A percentile compares a stretch with the other conserved stretches of the same genome.
Conservation (phyloP, 495 filamentous ascomycete genomes). For the Jackrogersella minutella region DNA sequence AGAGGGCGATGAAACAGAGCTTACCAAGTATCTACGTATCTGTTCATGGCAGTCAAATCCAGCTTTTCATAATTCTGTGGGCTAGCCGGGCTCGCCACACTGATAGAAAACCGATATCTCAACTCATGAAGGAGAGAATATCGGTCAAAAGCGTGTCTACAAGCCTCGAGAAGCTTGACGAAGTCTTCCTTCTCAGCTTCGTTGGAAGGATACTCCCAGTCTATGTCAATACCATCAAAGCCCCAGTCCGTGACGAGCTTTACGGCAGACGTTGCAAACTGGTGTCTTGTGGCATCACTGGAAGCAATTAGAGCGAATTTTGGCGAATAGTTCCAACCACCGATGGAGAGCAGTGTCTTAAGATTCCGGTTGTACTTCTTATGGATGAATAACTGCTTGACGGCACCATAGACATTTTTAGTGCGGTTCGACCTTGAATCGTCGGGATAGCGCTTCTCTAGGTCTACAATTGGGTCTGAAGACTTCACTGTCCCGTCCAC, state of each 20-base stretch:
- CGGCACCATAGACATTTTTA: slow-evolving; percentile 76
- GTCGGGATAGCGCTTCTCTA: slow-evolving; percentile 31
- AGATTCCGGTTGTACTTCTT: slow-evolving; percentile 84
- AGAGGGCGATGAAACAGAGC: slow-evolving; percentile 35
- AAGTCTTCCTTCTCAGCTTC: slow-evolving; percentile 70
- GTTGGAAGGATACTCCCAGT: slow-evolving; percentile 69
- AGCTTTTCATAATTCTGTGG: slow-evolving; percentile 74
- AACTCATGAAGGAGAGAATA: slow-evolving; percentile 61
- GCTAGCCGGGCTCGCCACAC: slow-evolving; percentile 70
- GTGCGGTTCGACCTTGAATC: slow-evolving; percentile 52
- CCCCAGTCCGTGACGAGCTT: slow-evolving; percentile 70
- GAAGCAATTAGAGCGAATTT: slow-evolving; percentile 76
- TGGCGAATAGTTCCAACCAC: slow-evolving; percentile 87
- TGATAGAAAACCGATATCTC: slow-evolving; percentile 73
- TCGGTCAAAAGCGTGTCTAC: slow-evolving; percentile 69
- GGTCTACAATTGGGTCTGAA: slow-evolving; percentile 33
- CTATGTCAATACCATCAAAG: slow-evolving; percentile 66
- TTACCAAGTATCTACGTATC: slow-evolving; percentile 84
- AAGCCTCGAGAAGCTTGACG: slow-evolving; percentile 72
- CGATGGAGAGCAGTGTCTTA: slow-evolving; percentile 85
- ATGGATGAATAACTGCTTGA: slow-evolving; percentile 85
- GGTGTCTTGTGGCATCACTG: slow-evolving; percentile 60
- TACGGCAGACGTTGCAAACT: slow-evolving; percentile 72
- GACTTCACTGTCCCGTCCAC: slow-evolving; percentile 38
- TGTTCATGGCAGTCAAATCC: slow-evolving; percentile 72